A percentile compares a stretch with the other conserved stretches of the same genome.
These are phyloP conservation scores for Boletus huronensis DNA, from an alignment of 768 basidiomycete genomes.

Conservation along the genomic window DNA sequence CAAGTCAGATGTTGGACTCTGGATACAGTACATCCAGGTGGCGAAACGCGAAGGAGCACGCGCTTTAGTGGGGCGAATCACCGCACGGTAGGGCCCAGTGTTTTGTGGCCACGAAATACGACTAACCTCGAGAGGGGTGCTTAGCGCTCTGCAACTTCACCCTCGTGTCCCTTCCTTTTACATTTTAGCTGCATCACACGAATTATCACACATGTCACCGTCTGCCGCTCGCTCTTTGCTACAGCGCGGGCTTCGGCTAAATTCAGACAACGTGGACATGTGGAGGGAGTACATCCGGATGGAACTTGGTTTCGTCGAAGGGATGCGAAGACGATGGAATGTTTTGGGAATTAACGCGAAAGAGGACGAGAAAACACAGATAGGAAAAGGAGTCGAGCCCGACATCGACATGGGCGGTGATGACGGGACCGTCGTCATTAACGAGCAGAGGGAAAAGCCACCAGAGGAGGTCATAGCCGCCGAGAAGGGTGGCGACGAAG, in stretches of 20 bases:
- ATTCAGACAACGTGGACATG: conserved; percentile 65
- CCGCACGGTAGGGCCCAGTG: conserved; percentile 59
- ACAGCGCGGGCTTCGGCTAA: conserved; percentile 81
- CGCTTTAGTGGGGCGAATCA: conserved; percentile 75
- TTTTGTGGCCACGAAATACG: background rate
- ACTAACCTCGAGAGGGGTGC: conserved; percentile 4
- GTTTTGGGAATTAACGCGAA: conserved; percentile 59
- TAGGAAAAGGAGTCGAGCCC: conserved; percentile 21
- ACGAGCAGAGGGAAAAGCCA: conserved; percentile 22
- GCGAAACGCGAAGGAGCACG: conserved; percentile 79
- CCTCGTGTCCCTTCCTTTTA: conserved; percentile 76
- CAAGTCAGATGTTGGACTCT: conserved; percentile 81
- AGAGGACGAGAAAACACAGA: conserved; percentile 12
- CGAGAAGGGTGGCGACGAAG: conserved; percentile 42
- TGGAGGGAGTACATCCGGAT: conserved; percentile 92
- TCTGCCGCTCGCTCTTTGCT: conserved; percentile 80
- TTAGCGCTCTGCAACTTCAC: conserved; percentile 83
- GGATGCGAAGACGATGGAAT: conserved; percentile 73
- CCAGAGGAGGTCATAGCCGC: conserved; percentile 29
- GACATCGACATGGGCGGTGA: conserved; percentile 22
- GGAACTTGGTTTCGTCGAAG: conserved; percentile 85
- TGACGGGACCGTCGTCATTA: conserved; percentile 13
- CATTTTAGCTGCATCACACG: conserved; percentile 81
- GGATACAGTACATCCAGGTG: conserved; percentile 85
- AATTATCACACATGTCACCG: conserved; percentile 68